Evolutionary conservation across 2,329 filamentous ascomycete species (phyloP).

Genomic region (Triangularia setosa): DNA sequence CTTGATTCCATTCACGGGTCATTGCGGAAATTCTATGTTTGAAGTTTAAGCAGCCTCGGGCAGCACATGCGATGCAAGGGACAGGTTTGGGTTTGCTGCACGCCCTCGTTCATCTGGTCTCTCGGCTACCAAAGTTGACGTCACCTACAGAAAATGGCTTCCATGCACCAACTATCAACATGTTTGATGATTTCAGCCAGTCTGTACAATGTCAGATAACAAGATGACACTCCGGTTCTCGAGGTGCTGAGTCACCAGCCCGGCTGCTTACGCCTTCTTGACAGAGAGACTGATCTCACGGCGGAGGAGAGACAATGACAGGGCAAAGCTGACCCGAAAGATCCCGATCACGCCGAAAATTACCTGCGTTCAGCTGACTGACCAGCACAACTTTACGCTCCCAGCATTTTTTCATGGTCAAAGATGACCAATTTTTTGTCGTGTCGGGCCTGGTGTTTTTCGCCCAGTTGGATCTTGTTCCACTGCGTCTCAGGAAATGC

Average conservation of each 20-base stretch:
- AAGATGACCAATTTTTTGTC: background rate
- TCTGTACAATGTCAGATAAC: background rate
- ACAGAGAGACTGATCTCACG: background rate
- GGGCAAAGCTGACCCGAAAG: conserved; percentile 3
- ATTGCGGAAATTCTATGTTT: background rate
- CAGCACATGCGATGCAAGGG: background rate
- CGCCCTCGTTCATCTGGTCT: background rate
- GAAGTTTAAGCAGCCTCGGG: background rate
- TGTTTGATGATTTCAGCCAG: background rate
- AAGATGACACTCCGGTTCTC: background rate
- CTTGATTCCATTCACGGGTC: background rate
- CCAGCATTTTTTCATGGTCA: background rate
- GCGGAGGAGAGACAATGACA: conserved; percentile 2
- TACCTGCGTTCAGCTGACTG: conserved; percentile 1
- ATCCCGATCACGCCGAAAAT: conserved; percentile 1
- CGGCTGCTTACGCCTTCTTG: background rate
- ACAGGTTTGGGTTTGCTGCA: background rate
- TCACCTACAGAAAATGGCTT: background rate
- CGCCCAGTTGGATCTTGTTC: background rate
- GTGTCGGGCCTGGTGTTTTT: background rate
- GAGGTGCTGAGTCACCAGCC: background rate
- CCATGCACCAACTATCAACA: background rate
- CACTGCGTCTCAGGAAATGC: background rate
- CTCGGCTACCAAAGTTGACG: background rate
- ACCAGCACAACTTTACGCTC: background rate